Evolutionary conservation across 805 yeast genomes (phyloP).

Genomic region (Ogataea haglerorum): DNA sequence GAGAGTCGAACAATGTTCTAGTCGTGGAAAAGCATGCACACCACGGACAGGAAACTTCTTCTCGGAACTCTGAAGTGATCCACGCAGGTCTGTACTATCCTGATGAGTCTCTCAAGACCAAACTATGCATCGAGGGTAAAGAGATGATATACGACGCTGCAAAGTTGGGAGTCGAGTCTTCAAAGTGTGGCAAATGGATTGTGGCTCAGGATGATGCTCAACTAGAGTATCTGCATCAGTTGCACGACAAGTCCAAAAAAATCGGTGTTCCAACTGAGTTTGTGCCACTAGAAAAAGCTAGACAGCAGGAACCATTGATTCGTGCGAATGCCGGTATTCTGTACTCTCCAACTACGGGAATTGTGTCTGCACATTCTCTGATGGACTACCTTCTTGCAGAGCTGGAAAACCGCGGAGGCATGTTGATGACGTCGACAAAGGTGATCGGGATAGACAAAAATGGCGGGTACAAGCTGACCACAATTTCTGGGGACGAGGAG

Average conservation of each 20-base stretch:
- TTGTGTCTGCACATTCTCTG: conserved; percentile 74
- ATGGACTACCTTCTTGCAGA: conserved; percentile 55
- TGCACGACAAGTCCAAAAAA: conserved; percentile 47
- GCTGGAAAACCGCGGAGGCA: conserved; percentile 60
- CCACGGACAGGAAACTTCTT: conserved; percentile 77
- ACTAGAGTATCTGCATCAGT: conserved; percentile 50
- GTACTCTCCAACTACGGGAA: conserved; percentile 81
- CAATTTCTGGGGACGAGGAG: conserved; percentile 29
- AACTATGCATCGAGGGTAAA: conserved; percentile 74
- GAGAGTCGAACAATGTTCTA: conserved; percentile 47
- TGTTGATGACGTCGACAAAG: conserved; percentile 57
- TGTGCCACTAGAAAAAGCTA: conserved; percentile 44
- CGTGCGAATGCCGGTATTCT: conserved; percentile 58
- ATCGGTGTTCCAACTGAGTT: conserved; percentile 61
- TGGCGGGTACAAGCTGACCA: conserved; percentile 31
- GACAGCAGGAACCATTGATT: conserved; percentile 60
- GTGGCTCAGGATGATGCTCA: conserved; percentile 77
- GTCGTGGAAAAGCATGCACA: conserved; percentile 65
- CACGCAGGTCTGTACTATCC: conserved; percentile 92
- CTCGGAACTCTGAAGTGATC: conserved; percentile 89
- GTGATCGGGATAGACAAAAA: conserved; percentile 42
- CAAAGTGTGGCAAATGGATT: conserved; percentile 77
- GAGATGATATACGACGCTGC: conserved; percentile 53
- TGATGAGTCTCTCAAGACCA: conserved; percentile 57
- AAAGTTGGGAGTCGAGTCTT: conserved; percentile 52